Evolutionary conservation across 2,329 filamentous ascomycete species (phyloP).

Genomic region (Paraconiothyrium brasiliense): DNA sequence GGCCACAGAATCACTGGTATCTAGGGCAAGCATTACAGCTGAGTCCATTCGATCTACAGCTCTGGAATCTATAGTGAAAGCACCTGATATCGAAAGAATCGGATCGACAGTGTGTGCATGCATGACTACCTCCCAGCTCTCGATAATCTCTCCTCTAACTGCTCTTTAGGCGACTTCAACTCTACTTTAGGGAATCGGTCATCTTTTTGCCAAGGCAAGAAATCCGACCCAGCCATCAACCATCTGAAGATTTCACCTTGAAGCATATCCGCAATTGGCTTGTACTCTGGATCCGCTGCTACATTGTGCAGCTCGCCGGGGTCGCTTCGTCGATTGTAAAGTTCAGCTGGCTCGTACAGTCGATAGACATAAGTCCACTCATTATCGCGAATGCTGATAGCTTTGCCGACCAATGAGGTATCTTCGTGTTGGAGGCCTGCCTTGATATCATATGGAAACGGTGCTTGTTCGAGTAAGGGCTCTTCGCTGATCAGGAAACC

Average conservation of each 20-base stretch:
- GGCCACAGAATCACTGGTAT: no score
- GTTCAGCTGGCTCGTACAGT: constrained; percentile 57
- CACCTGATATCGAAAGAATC: no score
- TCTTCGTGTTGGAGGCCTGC: constrained; percentile 57
- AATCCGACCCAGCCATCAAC: constrained; percentile 13
- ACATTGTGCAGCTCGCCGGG: constrained; percentile 54
- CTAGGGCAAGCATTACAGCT: no score
- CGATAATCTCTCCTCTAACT: constrained; percentile 12
- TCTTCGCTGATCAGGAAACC: constrained; percentile 58
- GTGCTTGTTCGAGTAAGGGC: constrained; percentile 55
- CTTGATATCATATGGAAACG: constrained; percentile 60
- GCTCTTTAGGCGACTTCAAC: constrained; percentile 14
- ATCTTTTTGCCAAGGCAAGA: constrained; percentile 16
- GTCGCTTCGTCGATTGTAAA: constrained; percentile 54
- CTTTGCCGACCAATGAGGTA: constrained; percentile 55
- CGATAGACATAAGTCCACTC: constrained; percentile 58
- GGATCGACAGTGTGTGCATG: no score
- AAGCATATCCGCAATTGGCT: not conserved
- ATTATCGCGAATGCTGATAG: constrained; percentile 49
- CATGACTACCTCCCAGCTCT: not conserved
- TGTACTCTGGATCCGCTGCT: constrained; percentile 31
- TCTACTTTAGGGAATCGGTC: constrained; percentile 14
- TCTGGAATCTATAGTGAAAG: no score
- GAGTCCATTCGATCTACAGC: no score
- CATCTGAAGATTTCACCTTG: constrained; percentile 14